A percentile compares a stretch with the other conserved stretches of the same genome.
Conservation (phyloP, 2,329 filamentous ascomycete species). For the Trichophyton schoenleinii region DNA sequence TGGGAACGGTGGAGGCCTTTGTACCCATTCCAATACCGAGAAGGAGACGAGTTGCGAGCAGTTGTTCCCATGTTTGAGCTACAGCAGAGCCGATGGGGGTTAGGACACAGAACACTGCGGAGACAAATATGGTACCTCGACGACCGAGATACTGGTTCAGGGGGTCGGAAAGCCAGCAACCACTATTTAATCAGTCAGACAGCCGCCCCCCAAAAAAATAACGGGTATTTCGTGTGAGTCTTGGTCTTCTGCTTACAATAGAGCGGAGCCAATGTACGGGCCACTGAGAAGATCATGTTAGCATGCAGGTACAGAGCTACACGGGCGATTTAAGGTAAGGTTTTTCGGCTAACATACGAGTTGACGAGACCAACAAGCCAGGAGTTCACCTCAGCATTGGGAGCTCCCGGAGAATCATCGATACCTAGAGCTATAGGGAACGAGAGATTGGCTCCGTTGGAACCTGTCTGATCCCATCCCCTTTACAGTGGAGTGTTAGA, state of each 20-base stretch:
- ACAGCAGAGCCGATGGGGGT: constrained; percentile 55
- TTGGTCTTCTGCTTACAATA: constrained; percentile 28
- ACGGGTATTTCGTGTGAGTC: neutral
- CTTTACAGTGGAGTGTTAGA: constrained; percentile 9
- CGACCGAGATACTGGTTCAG: constrained; percentile 48
- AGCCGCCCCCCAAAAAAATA: neutral
- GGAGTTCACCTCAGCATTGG: constrained; percentile 34
- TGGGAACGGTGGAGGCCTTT: constrained; percentile 45
- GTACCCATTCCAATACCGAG: constrained; percentile 51
- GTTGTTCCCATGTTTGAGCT: constrained; percentile 46
- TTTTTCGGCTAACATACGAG: constrained; percentile 32
- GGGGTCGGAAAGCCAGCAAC: constrained; percentile 56
- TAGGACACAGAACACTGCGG: constrained; percentile 52
- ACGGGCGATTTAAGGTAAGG: constrained; percentile 21
- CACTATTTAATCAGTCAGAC: constrained; percentile 25
- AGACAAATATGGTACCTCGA: constrained; percentile 52
- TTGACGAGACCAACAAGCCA: constrained; percentile 59
- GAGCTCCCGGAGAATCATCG: constrained; percentile 22
- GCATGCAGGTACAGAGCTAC: constrained; percentile 3
- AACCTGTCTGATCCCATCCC: constrained; percentile 43
- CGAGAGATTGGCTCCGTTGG: constrained; percentile 41
- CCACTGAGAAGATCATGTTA: constrained; percentile 22
- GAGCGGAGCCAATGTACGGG: constrained; percentile 42
- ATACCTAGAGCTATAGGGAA: constrained; percentile 39
- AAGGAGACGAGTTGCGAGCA: constrained; percentile 45